These are phyloP conservation scores for Tetracentron sinense DNA, from an alignment of 164 flowering plant genomes.

Conservation along the genomic window DNA sequence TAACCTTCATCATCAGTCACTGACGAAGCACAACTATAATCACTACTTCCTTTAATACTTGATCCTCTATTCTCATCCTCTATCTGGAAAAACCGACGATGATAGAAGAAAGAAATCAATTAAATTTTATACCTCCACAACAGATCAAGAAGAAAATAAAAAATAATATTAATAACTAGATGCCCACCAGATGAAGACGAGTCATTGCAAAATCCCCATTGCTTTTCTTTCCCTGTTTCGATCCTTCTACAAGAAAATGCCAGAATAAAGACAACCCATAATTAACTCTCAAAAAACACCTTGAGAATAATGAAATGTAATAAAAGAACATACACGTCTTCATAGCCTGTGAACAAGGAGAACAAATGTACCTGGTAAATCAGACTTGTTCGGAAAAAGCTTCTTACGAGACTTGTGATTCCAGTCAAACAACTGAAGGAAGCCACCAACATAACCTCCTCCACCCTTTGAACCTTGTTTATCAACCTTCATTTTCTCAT, in stretches of 20 bases:
- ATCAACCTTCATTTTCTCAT: conserved; percentile 52
- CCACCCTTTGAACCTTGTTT: conserved; percentile 55
- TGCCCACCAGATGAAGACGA: conserved; percentile 43
- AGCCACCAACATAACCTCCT: conserved; percentile 75
- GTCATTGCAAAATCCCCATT: conserved; percentile 48
- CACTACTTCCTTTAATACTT: conserved; percentile 56
- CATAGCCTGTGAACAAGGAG: background rate
- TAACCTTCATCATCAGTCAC: conserved; percentile 74
- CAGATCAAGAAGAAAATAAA: background rate
- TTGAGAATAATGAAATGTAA: background rate
- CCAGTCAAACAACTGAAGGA: conserved; percentile 92
- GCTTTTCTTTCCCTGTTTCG: conserved; percentile 64
- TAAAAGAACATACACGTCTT: background rate
- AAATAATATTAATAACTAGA: background rate
- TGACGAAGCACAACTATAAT: conserved; percentile 84
- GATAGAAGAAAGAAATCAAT: background rate
- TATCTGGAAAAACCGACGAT: conserved; percentile 33
- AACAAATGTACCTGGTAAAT: conserved; percentile 48
- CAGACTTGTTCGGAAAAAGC: conserved; percentile 67
- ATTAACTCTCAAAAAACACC: background rate
- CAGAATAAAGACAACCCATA: conserved; percentile 2
- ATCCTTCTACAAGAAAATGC: conserved; percentile 39
- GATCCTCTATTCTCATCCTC: conserved; percentile 54
- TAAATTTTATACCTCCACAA: background rate
- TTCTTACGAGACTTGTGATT: conserved; percentile 84